These are phyloP conservation scores for Cryptococcus sp. DNA, from an alignment of 1,284 basidiomycete genomes.

Conservation along the genomic window DNA sequence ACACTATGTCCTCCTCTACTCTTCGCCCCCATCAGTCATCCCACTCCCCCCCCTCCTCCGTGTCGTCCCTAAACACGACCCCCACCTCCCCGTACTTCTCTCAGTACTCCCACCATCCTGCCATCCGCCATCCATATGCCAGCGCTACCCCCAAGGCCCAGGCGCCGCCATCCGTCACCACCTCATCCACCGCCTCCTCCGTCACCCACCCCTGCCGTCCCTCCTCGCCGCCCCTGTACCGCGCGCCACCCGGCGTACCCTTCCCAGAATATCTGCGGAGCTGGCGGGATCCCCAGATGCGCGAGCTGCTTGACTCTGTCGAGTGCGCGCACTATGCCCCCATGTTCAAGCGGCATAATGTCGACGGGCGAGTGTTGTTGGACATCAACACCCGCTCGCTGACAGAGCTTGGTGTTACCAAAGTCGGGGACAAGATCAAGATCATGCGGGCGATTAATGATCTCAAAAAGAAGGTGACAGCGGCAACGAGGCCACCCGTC, in stretches of 20 bases:
- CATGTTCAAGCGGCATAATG: constrained; percentile 77
- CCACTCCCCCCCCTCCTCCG: constrained; percentile 22
- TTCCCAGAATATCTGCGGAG: constrained; percentile 36
- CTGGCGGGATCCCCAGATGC: constrained; percentile 40
- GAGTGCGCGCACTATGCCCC: constrained; percentile 67
- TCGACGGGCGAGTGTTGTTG: constrained; percentile 79
- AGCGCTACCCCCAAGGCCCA: constrained; percentile 4
- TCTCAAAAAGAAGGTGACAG: constrained; percentile 57
- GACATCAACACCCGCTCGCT: constrained; percentile 81
- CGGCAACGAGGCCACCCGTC: not conserved
- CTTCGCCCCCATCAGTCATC: constrained; percentile 10
- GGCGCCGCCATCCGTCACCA: constrained; percentile 5
- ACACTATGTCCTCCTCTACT: not conserved
- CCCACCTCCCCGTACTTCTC: constrained; percentile 31
- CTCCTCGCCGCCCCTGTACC: constrained; percentile 35
- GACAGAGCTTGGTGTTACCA: constrained; percentile 81
- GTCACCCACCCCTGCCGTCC: constrained; percentile 25
- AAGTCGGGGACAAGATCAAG: constrained; percentile 83
- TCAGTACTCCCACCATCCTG: constrained; percentile 2
- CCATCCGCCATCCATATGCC: constrained; percentile 11
- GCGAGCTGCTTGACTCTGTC: constrained; percentile 37
- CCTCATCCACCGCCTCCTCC: constrained; percentile 12
- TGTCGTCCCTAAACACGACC: constrained; percentile 27
- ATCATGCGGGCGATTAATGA: constrained; percentile 77
- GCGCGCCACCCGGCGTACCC: constrained; percentile 21